Conservation (phyloP, 2,329 filamentous ascomycete genomes). For the Claviceps africana region DNA sequence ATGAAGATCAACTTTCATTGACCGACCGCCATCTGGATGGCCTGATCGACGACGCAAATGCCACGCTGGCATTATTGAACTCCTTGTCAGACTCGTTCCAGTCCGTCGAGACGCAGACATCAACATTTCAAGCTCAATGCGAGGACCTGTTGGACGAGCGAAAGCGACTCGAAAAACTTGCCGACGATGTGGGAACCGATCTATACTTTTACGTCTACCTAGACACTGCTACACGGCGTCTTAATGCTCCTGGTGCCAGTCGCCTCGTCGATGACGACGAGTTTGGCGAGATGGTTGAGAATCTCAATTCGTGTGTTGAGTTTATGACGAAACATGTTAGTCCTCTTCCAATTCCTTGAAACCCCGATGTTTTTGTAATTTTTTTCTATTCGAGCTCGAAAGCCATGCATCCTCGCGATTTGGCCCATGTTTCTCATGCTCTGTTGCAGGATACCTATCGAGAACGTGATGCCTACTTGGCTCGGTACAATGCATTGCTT, state of each 20-base stretch:
- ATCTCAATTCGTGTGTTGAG: slow-evolving; percentile 76
- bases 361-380: not conserved
- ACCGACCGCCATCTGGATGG: slow-evolving; percentile 71
- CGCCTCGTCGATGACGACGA: slow-evolving; percentile 71
- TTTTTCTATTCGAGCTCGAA: not conserved
- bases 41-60: slow-evolving; percentile 63
- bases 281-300: slow-evolving; percentile 77
- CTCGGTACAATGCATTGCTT: slow-evolving; percentile 72
- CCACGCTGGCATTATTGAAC: slow-evolving; percentile 61
- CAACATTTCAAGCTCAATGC: slow-evolving; percentile 85
- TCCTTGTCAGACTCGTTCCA: slow-evolving; percentile 76
- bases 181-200: slow-evolving; percentile 74
- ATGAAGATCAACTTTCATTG: slow-evolving; percentile 66
- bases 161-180: slow-evolving; percentile 60
- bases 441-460: slow-evolving; percentile 56
- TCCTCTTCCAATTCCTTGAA: slow-evolving; percentile 2
- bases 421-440: not conserved
- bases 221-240: slow-evolving; percentile 73
- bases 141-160: slow-evolving; percentile 77
- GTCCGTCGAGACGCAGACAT: slow-evolving; percentile 77
- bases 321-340: slow-evolving; percentile 82
- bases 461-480: slow-evolving; percentile 76
- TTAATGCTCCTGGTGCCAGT: slow-evolving; percentile 84
- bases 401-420: not conserved
- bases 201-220: slow-evolving; percentile 91